phyloP scores from a whole-genome alignment of 2,329 filamentous ascomycete genomes.

The Ceratocystis variospora region DNA sequence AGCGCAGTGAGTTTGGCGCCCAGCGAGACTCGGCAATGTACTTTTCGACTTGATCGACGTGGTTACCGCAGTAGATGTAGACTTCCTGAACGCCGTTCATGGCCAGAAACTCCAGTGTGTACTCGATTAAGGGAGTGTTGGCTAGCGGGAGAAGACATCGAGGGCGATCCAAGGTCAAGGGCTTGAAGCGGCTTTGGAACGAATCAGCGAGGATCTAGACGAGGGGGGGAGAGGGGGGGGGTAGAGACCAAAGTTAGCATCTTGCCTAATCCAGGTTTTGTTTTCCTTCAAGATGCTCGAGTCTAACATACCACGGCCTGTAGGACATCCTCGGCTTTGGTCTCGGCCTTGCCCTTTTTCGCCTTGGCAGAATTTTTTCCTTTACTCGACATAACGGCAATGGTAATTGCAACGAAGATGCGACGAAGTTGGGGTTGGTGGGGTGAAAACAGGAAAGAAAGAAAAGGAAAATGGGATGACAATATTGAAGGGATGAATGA shows the following conservation, averaged over 20 bases:
- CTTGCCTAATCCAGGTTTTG: background rate
- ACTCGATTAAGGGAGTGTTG: conserved; percentile 91
- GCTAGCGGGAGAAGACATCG: conserved; percentile 88
- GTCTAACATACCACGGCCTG: conserved; percentile 40
- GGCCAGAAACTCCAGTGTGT: conserved; percentile 89
- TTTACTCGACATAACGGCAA: conserved; percentile 17
- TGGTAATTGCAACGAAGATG: background rate
- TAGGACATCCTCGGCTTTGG: conserved; percentile 44
- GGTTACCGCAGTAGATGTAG: conserved; percentile 79
- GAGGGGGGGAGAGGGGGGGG: background rate
- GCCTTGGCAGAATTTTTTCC: conserved; percentile 30
- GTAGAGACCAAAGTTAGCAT: background rate
- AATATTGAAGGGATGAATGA: background rate
- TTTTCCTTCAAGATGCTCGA: conserved; percentile 10
- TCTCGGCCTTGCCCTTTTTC: conserved; percentile 41
- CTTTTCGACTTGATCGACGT: conserved; percentile 72
- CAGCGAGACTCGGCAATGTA: conserved; percentile 70
- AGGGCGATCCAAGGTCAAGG: conserved; percentile 78
- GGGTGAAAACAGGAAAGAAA: background rate
- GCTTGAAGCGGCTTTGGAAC: conserved; percentile 81
- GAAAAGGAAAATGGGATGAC: background rate
- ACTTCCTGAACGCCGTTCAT: conserved; percentile 93
- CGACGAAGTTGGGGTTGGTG: background rate
- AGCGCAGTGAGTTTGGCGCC: conserved; percentile 42
- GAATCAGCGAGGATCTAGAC: conserved; percentile 75